phyloP scores from a whole-genome alignment of 2,329 filamentous ascomycete species.

The Tolypocladium album region DNA sequence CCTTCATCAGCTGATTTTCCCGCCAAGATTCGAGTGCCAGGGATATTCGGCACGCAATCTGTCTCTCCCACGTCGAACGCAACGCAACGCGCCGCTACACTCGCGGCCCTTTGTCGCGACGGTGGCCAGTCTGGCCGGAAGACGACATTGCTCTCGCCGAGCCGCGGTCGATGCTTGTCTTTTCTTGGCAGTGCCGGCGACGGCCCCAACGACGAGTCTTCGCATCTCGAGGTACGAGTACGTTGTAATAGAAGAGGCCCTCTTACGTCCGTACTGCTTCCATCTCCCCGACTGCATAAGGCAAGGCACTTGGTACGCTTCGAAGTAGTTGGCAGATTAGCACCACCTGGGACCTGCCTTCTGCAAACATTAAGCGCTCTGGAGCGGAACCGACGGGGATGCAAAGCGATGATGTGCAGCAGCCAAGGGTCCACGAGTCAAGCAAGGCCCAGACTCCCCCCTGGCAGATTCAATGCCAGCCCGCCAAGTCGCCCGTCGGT shows the following conservation, averaged over 20 bases:
- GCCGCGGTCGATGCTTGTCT: not conserved
- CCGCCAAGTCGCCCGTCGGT: slow-evolving; percentile 2
- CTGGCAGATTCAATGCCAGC: not conserved
- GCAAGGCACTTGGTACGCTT: not conserved
- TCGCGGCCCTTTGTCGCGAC: not conserved
- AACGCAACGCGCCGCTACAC: not conserved
- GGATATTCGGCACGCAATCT: not conserved
- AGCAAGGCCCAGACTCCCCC: slow-evolving; percentile 13
- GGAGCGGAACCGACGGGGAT: slow-evolving; percentile 3
- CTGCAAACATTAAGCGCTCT: not conserved
- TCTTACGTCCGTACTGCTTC: not conserved
- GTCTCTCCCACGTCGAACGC: not conserved
- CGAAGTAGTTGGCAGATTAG: not conserved
- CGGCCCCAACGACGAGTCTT: not conserved
- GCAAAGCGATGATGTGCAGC: slow-evolving; percentile 15
- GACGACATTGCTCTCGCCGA: not conserved
- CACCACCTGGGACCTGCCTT: not conserved
- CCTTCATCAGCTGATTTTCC: slow-evolving; percentile 2
- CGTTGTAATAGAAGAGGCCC: too few species aligned
- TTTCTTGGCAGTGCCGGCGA: not conserved
- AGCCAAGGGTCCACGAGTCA: slow-evolving; percentile 22
- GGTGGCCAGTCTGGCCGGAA: not conserved
- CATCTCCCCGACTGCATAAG: not conserved
- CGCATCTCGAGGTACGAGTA: not conserved
- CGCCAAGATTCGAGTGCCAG: not conserved